Evolutionary conservation across 2,329 filamentous ascomycete genomes (phyloP).

Genomic region (Fusarium equiseti): DNA sequence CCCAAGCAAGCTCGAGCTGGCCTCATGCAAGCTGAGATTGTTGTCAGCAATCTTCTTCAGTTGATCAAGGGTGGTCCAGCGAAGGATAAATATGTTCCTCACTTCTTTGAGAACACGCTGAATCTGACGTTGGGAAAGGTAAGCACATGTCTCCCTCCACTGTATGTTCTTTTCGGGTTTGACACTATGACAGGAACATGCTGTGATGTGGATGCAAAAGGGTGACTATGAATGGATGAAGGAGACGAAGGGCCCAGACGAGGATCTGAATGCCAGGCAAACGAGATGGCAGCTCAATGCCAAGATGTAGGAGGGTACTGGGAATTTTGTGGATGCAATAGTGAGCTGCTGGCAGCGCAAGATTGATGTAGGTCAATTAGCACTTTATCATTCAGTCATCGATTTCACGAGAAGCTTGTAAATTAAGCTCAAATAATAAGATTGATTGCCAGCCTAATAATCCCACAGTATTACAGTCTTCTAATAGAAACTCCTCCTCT

Average conservation of each 20-base stretch:
- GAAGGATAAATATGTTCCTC: not conserved
- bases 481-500: conserved; percentile 5
- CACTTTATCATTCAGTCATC: too few species aligned
- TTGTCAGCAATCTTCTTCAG: not conserved
- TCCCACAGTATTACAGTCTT: rapidly evolving
- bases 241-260: not conserved
- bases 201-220: conserved; percentile 5
- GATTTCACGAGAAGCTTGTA: too few species aligned
- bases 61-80: conserved; percentile 2
- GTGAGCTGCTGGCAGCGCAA: too few species aligned
- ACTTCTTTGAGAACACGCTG: conserved; percentile 16
- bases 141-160: not conserved
- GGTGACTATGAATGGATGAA: conserved; percentile 17
- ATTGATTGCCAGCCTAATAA: not conserved
- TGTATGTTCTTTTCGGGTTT: too few species aligned
- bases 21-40: conserved; percentile 22
- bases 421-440: too few species aligned
- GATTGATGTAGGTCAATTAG: too few species aligned
- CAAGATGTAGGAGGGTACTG: not conserved
- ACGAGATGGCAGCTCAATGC: conserved; percentile 15
- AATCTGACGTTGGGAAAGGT: conserved; percentile 30
- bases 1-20: conserved; percentile 30
- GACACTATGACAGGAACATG: not conserved
- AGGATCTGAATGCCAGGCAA: conserved; percentile 10
- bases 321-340: too few species aligned